Conservation (phyloP, 148 eudicot species). For the Heliosperma pusillum region DNA sequence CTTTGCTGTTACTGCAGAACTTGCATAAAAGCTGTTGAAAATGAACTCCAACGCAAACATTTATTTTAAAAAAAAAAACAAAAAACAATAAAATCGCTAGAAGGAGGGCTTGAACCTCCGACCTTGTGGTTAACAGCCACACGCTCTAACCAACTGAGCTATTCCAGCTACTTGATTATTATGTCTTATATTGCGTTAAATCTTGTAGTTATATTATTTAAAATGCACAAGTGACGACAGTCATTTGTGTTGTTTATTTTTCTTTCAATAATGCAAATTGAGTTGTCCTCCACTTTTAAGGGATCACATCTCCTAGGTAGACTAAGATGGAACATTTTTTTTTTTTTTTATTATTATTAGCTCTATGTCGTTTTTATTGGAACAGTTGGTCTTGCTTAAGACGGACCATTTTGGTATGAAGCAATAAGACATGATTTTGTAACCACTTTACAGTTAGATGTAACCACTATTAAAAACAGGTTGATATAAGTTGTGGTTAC, state of each 20-base stretch:
- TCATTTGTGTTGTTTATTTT: background rate
- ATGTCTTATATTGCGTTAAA: background rate
- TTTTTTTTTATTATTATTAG: too few species aligned
- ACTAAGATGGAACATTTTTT: background rate
- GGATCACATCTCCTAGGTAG: background rate
- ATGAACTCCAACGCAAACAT: too few species aligned
- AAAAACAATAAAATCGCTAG: background rate
- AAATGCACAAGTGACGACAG: background rate
- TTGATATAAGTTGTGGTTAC: too few species aligned
- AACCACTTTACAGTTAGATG: too few species aligned
- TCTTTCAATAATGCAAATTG: background rate
- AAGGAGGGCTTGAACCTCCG: conserved; percentile 28
- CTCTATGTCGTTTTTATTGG: too few species aligned
- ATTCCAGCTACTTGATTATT: conserved; percentile 30
- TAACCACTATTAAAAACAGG: too few species aligned
- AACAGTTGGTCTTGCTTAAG: too few species aligned
- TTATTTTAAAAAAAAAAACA: background rate
- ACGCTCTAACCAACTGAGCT: conserved; percentile 66
- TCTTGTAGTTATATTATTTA: background rate
- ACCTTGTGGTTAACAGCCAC: conserved; percentile 70
- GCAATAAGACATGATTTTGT: too few species aligned
- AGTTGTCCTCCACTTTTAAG: background rate
- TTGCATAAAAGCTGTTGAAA: too few species aligned
- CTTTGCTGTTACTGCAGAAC: too few species aligned
- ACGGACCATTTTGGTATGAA: too few species aligned